Conservation (phyloP, 2,329 filamentous ascomycete genomes). For the Fusarium penzigii region DNA sequence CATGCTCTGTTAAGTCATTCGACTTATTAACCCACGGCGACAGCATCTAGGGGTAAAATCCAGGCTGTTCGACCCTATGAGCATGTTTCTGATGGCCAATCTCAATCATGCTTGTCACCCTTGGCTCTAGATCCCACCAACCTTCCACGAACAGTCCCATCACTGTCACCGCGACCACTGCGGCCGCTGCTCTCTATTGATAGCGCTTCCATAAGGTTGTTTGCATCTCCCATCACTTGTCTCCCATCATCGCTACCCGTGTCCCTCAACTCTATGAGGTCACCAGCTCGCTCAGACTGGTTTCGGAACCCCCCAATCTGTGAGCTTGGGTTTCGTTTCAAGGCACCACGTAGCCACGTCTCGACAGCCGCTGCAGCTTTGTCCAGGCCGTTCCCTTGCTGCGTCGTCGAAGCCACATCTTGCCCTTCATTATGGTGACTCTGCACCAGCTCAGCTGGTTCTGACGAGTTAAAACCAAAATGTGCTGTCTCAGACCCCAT, state of each 20-base stretch:
- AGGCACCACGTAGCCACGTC: conserved; percentile 85
- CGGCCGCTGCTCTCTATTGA: conserved; percentile 37
- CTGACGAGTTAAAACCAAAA: conserved; percentile 50
- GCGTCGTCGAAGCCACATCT: conserved; percentile 41
- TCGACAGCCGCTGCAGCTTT: conserved; percentile 87
- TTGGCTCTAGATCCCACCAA: conserved; percentile 36
- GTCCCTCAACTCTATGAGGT: conserved; percentile 73
- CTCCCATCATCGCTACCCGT: conserved; percentile 57
- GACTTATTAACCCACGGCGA: no score
- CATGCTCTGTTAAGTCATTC: no score
- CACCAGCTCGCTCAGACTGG: conserved; percentile 46
- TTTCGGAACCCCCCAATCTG: conserved; percentile 44
- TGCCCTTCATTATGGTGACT: conserved; percentile 51
- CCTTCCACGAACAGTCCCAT: conserved; percentile 41
- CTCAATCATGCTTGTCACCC: conserved; percentile 29
- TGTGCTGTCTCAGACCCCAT: conserved; percentile 61
- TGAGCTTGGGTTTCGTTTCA: conserved; percentile 61
- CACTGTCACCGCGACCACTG: conserved; percentile 41
- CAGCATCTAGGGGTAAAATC: no score
- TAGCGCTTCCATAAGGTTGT: conserved; percentile 34
- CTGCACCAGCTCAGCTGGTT: conserved; percentile 49
- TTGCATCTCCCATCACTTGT: conserved; percentile 21
- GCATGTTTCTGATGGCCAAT: not conserved
- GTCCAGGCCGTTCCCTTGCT: conserved; percentile 63
- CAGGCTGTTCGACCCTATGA: not conserved